phyloP scores from a whole-genome alignment of 768 basidiomycete species.

The Artomyces pyxidatus region DNA sequence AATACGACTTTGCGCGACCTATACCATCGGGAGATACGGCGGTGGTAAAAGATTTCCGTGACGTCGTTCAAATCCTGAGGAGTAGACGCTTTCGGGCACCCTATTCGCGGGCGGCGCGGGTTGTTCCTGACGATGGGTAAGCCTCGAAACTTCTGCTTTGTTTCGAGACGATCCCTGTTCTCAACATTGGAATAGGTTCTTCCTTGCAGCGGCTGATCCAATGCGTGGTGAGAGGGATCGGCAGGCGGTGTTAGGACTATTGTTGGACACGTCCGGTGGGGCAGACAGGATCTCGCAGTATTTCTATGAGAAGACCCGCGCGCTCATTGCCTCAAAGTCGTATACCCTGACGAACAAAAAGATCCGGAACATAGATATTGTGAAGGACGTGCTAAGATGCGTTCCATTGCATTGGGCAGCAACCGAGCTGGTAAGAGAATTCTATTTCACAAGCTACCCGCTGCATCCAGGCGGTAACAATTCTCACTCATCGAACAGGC shows the following conservation, averaged over 20 bases:
- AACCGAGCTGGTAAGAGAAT: constrained; percentile 46
- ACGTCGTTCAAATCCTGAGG: constrained; percentile 45
- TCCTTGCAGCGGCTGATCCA: constrained; percentile 41
- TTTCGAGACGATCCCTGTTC: not conserved
- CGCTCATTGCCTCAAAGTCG: constrained; percentile 46
- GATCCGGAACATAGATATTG: constrained; percentile 51
- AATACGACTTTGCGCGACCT: constrained; percentile 53
- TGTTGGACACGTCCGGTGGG: constrained; percentile 41
- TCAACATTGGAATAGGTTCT: constrained; percentile 42
- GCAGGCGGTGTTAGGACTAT: constrained; percentile 35
- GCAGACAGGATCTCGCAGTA: constrained; percentile 44
- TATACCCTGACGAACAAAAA: constrained; percentile 50
- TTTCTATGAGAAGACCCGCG: constrained; percentile 58
- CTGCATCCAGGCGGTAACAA: not conserved
- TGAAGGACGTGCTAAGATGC: constrained; percentile 55
- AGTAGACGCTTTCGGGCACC: constrained; percentile 39
- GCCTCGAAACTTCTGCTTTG: no score
- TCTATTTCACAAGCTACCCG: no score
- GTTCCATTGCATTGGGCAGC: constrained; percentile 68
- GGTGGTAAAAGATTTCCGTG: constrained; percentile 37
- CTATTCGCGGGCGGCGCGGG: constrained; percentile 51
- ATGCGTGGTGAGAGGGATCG: constrained; percentile 36
- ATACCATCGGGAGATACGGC: constrained; percentile 18
- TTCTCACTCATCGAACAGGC: constrained; percentile 34
- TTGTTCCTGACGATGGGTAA: constrained; percentile 22